A percentile compares a stretch with the other conserved stretches of the same genome.
phyloP scores from a whole-genome alignment of 1,139 yeast genomes.

The Geotrichum siamense region DNA sequence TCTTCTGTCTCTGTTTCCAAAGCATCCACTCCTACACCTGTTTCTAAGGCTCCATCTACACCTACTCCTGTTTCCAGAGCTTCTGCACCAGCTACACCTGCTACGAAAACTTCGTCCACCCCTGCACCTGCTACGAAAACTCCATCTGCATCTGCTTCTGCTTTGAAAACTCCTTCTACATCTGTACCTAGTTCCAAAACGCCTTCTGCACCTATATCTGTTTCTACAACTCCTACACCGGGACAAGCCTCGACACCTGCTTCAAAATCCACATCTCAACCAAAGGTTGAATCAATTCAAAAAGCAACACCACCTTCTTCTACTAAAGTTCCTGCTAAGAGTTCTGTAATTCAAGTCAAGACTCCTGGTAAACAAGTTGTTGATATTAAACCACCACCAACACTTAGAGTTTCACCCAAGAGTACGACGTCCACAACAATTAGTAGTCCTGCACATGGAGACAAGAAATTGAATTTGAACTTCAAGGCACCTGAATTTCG shows the following conservation, averaged over 20 bases:
- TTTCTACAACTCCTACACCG: slow-evolving; percentile 6
- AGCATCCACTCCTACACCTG: slow-evolving; percentile 17
- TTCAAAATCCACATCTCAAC: slow-evolving; percentile 7
- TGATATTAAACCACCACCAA: too few species aligned
- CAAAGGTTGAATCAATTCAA: slow-evolving; percentile 10
- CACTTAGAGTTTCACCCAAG: too few species aligned
- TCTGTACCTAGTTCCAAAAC: slow-evolving; percentile 6
- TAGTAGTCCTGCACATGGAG: slow-evolving; percentile 8
- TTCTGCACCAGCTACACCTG: slow-evolving; percentile 4
- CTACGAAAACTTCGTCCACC: neutral
- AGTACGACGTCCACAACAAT: slow-evolving; percentile 14
- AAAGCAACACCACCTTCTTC: slow-evolving; percentile 12
- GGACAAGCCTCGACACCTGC: slow-evolving; percentile 11
- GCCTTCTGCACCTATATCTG: slow-evolving; percentile 9
- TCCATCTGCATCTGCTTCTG: slow-evolving; percentile 10
- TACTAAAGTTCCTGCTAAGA: slow-evolving; percentile 8
- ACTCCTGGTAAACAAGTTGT: too few species aligned
- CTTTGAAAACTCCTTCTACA: slow-evolving; percentile 6
- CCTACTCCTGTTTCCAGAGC: slow-evolving; percentile 8
- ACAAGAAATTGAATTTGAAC: slow-evolving; percentile 41
- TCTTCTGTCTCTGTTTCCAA: slow-evolving; percentile 20
- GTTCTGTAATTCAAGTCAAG: too few species aligned
- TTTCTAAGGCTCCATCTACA: slow-evolving; percentile 19
- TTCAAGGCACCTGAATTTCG: slow-evolving; percentile 55
- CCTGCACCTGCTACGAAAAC: slow-evolving; percentile 2